phyloP scores from a whole-genome alignment of 2,329 filamentous ascomycete genomes.

The Alternaria sp. region DNA sequence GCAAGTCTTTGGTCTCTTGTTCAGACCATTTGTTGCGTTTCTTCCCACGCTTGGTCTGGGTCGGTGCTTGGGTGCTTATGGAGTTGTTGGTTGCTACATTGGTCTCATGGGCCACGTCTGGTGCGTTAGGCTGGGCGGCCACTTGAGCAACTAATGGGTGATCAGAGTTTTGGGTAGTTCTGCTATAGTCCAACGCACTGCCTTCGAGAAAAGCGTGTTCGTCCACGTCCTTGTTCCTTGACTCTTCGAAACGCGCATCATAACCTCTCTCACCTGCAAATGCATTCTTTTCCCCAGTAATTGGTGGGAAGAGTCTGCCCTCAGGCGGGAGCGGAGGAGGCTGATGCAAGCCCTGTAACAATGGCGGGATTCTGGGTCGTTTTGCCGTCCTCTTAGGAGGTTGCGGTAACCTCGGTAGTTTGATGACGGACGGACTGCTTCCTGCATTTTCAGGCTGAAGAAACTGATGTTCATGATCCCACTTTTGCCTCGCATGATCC shows the following conservation, averaged over 20 bases:
- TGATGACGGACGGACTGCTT: conserved; percentile 38
- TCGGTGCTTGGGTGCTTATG: conserved; percentile 9
- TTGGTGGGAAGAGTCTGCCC: conserved; percentile 68
- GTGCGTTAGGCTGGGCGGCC: neutral
- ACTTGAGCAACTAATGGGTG: neutral
- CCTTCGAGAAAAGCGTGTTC: conserved; percentile 11
- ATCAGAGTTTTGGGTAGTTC: conserved; percentile 4
- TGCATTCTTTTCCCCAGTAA: conserved; percentile 59
- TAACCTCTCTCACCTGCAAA: conserved; percentile 27
- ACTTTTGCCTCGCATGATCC: conserved; percentile 26
- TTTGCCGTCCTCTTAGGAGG: conserved; percentile 42
- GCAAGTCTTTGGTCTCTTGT: conserved; percentile 66
- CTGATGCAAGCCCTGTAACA: conserved; percentile 69
- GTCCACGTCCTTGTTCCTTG: conserved; percentile 21
- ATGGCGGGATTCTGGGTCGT: conserved; percentile 56
- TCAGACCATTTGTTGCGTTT: conserved; percentile 69
- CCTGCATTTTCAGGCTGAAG: conserved; percentile 21
- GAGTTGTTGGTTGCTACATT: neutral
- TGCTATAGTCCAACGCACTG: conserved; percentile 4
- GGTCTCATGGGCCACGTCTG: neutral
- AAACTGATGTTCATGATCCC: conserved; percentile 33
- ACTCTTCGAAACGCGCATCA: conserved; percentile 19
- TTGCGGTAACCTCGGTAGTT: conserved; percentile 52
- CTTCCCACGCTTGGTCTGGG: conserved; percentile 54
- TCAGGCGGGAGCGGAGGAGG: conserved; percentile 64